A percentile compares a stretch with the other conserved stretches of the same genome.
Conservation (phyloP, 768 basidiomycete species). For the Mycena alexandri region DNA sequence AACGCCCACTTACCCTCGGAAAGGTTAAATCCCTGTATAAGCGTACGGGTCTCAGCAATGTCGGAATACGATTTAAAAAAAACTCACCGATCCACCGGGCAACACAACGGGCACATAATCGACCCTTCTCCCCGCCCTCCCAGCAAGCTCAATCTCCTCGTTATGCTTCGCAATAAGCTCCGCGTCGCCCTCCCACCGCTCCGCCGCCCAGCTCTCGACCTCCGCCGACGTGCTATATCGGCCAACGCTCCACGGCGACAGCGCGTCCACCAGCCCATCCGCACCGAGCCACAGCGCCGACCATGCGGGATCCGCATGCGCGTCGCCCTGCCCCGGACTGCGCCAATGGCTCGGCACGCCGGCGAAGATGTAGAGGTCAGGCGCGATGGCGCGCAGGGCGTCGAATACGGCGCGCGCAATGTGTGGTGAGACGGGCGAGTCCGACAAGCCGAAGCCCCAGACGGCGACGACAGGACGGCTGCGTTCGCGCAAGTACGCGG, state of each 20-base stretch:
- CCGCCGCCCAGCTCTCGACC: conserved; percentile 73
- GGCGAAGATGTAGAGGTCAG: conserved; percentile 47
- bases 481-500: conserved; percentile 78
- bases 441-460: conserved; percentile 63
- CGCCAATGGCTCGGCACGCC: conserved; percentile 84
- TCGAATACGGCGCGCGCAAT: conserved; percentile 21
- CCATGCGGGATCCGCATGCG: conserved; percentile 76
- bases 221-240: conserved; percentile 71
- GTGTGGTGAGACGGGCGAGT: conserved; percentile 24
- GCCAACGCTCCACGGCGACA: conserved; percentile 89
- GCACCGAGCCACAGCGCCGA: conserved; percentile 79
- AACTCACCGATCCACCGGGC: conserved; percentile 84
- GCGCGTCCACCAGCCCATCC: conserved; percentile 67
- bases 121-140: conserved; percentile 58
- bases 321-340: conserved; percentile 70
- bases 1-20: conserved; percentile 78
- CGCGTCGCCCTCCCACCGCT: conserved; percentile 73
- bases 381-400: conserved; percentile 34
- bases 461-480: conserved; percentile 79
- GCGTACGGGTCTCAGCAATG: too few species aligned
- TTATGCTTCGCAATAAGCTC: conserved; percentile 67
- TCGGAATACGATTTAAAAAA: conserved; percentile 16
- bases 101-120: conserved; percentile 89
- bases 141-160: conserved; percentile 49
- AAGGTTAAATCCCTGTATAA: conserved; percentile 73